Percentiles rank a stretch among this genome's conserved stretches.
phyloP scores from a whole-genome alignment of 2,329 filamentous ascomycete species.

The Calonectria naviculata region DNA sequence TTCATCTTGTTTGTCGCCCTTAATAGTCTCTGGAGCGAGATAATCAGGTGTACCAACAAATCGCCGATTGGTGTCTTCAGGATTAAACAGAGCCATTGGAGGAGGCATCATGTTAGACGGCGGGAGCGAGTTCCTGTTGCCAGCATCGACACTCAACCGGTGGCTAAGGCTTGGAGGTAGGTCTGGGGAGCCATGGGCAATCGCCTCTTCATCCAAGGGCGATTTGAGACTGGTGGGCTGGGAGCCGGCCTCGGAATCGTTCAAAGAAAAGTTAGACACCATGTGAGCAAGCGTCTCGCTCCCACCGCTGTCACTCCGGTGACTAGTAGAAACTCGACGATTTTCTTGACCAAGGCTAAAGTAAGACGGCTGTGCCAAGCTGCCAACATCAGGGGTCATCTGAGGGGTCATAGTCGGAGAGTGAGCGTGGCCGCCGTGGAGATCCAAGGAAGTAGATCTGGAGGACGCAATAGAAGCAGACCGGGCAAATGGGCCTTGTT shows the following conservation, averaged over 20 bases:
- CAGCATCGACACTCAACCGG: slow-evolving; percentile 46
- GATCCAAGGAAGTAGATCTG: slow-evolving; percentile 91
- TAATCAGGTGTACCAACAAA: slow-evolving; percentile 99
- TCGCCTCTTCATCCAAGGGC: slow-evolving; percentile 80
- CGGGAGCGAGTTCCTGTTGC: slow-evolving; percentile 46
- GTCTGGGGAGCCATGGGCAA: slow-evolving; percentile 82
- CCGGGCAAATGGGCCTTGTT: slow-evolving; percentile 89
- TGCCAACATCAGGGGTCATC: slow-evolving; percentile 78
- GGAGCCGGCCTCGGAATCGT: slow-evolving; percentile 63
- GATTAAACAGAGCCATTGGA: slow-evolving; percentile 94
- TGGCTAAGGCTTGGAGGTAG: slow-evolving; percentile 60
- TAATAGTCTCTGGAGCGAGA: slow-evolving; percentile 95
- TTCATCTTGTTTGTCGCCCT: slow-evolving; percentile 94
- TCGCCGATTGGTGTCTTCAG: slow-evolving; percentile 89
- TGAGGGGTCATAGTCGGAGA: slow-evolving; percentile 89
- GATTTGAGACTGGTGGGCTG: slow-evolving; percentile 62
- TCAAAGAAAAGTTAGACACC: slow-evolving; percentile 82
- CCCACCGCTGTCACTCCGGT: slow-evolving; percentile 91
- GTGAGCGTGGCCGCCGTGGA: slow-evolving; percentile 71
- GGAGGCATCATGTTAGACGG: slow-evolving; percentile 83
- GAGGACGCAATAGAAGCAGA: slow-evolving; percentile 90
- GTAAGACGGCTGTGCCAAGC: slow-evolving; percentile 88
- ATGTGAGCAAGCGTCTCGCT: slow-evolving; percentile 87
- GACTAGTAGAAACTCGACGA: slow-evolving; percentile 76
- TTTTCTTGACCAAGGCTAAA: slow-evolving; percentile 81